Percentiles rank a stretch among this genome's conserved stretches.
Evolutionary conservation across 1,139 yeast genomes (phyloP).

Genomic region (Geotrichum armillariae): DNA sequence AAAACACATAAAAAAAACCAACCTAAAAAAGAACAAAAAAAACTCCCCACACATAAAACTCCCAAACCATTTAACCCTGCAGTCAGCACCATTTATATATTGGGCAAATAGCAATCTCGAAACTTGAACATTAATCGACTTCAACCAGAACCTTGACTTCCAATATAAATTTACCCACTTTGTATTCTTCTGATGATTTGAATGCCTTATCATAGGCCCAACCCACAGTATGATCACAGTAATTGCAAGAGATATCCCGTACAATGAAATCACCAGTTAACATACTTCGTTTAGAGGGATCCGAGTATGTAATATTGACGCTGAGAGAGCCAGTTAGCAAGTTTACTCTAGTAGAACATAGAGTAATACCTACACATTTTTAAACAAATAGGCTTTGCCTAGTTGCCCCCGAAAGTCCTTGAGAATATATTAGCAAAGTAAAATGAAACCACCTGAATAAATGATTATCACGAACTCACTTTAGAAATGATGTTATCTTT

Average conservation of each 20-base stretch:
- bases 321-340: constrained; percentile 23
- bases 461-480: constrained; percentile 30
- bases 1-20: neutral
- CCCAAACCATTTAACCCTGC: no score
- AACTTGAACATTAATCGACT: constrained; percentile 5
- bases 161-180: constrained; percentile 77
- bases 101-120: no score
- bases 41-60: neutral
- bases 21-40: no score
- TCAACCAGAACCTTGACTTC: constrained; percentile 44
- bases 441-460: neutral
- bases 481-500: constrained; percentile 40
- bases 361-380: constrained; percentile 39
- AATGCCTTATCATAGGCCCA: constrained; percentile 75
- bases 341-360: neutral
- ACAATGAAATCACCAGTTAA: constrained; percentile 70
- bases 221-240: constrained; percentile 63
- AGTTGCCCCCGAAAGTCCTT: constrained; percentile 43
- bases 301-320: constrained; percentile 40
- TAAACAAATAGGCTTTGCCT: constrained; percentile 45
- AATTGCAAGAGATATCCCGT: constrained; percentile 63
- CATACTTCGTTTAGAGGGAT: constrained; percentile 50
- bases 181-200: constrained; percentile 58
- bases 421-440: constrained; percentile 2
- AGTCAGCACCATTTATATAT: neutral